Evolutionary conservation across 805 yeast genomes (phyloP).

Genomic region (Blastobotrys chiropterorum): DNA sequence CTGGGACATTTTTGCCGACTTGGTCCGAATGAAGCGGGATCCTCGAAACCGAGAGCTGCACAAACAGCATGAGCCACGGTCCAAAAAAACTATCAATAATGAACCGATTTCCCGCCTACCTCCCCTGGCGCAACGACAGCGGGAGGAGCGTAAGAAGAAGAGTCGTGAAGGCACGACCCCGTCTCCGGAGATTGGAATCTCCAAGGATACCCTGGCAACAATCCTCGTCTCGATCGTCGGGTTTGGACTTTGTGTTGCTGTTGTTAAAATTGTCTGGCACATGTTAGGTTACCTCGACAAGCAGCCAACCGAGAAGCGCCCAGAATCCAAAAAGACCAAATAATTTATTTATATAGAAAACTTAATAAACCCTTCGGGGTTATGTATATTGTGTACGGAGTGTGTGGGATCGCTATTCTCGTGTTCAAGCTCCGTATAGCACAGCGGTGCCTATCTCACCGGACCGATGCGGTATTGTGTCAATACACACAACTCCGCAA

Average conservation of each 20-base stretch:
- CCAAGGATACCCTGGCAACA: background rate
- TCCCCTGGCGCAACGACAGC: constrained; percentile 1
- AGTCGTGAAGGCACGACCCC: too few species aligned
- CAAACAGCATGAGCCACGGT: constrained; percentile 18
- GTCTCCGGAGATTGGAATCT: background rate
- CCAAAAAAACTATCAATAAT: constrained; percentile 17
- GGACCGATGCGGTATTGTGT: too few species aligned
- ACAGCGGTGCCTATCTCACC: too few species aligned
- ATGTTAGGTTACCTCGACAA: background rate
- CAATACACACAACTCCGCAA: too few species aligned
- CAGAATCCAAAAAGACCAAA: background rate
- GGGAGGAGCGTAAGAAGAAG: background rate
- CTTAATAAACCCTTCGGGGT: background rate
- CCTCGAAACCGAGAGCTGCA: constrained; percentile 24
- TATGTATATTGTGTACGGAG: too few species aligned
- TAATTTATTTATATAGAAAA: too few species aligned
- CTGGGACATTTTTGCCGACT: constrained; percentile 21
- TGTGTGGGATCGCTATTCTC: too few species aligned
- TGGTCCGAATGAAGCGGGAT: constrained; percentile 22
- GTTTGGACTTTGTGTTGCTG: background rate
- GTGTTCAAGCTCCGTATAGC: too few species aligned
- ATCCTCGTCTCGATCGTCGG: background rate
- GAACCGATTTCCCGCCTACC: constrained; percentile 2
- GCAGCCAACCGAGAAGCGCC: background rate
- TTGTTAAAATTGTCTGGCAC: background rate